Conservation (phyloP, 2,329 filamentous ascomycete species). For the Pseudogymnoascus sp. region DNA sequence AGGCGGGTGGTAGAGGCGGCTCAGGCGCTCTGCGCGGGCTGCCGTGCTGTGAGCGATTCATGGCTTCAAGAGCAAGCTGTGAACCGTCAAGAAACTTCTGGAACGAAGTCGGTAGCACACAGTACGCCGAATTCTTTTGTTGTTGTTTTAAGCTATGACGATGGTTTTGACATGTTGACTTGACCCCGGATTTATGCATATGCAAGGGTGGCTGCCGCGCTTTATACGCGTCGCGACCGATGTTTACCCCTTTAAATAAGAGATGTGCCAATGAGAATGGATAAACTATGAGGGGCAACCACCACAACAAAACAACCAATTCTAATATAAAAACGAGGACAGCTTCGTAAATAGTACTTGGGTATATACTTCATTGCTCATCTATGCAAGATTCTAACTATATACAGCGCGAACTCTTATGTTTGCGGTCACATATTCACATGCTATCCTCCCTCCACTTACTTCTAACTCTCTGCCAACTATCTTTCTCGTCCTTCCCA, state of each 20-base stretch:
- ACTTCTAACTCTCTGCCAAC: conserved; percentile 40
- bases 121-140: neutral
- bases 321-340: neutral
- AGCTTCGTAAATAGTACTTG: neutral
- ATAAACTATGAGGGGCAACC: neutral
- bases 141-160: conserved; percentile 7
- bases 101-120: neutral
- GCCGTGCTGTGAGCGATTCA: conserved; percentile 3
- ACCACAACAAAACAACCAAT: neutral
- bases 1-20: conserved; percentile 11
- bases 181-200: conserved; percentile 5
- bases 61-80: neutral
- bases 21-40: conserved; percentile 4
- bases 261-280: neutral
- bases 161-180: conserved; percentile 3
- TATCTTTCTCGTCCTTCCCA: conserved; percentile 37
- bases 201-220: conserved; percentile 5
- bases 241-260: conserved; percentile 4
- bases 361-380: conserved; percentile 3
- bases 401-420: conserved; percentile 1
- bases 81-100: neutral
- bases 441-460: conserved; percentile 40
- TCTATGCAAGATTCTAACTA: conserved; percentile 8
- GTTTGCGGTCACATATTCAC: conserved; percentile 16
- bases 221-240: neutral